Evolutionary conservation across 768 basidiomycete species (phyloP).

Genomic region (Leccinum barrowsii): DNA sequence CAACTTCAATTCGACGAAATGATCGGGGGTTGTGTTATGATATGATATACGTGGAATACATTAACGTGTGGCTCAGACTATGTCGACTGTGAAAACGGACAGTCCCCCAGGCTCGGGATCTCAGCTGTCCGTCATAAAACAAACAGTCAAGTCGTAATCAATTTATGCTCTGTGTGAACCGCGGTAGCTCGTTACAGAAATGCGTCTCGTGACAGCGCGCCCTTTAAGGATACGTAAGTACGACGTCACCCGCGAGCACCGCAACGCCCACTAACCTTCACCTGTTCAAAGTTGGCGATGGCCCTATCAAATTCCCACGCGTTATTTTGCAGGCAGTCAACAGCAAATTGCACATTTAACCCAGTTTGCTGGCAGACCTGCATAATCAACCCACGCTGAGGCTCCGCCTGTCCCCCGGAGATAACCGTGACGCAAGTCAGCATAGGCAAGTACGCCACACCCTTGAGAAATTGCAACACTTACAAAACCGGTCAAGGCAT

Average conservation of each 20-base stretch:
- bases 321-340: conserved; percentile 84
- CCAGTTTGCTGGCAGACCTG: conserved; percentile 71
- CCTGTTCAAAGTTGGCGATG: conserved; percentile 79
- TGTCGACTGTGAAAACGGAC: neutral
- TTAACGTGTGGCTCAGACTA: conserved; percentile 10
- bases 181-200: conserved; percentile 37
- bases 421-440: conserved; percentile 11
- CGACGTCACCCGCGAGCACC: conserved; percentile 4
- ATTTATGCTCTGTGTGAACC: conserved; percentile 16
- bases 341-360: conserved; percentile 73
- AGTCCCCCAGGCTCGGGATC: neutral
- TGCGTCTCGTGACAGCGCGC: conserved; percentile 50
- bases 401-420: conserved; percentile 49
- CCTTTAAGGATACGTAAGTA: conserved; percentile 37
- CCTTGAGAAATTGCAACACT: conserved; percentile 26
- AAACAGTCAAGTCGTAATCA: neutral
- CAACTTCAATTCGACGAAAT: conserved; percentile 14
- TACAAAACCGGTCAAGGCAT: conserved; percentile 56
- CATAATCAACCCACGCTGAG: conserved; percentile 66
- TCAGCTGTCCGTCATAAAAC: neutral
- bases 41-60: conserved; percentile 28
- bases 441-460: neutral
- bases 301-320: conserved; percentile 82
- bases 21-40: conserved; percentile 16
- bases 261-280: conserved; percentile 57